Evolutionary conservation across 352 stramenopile species (phyloP), one percentile per base, ranked within the genome.

Genomic region (Stephanocyclus meneghinianus): DNA sequence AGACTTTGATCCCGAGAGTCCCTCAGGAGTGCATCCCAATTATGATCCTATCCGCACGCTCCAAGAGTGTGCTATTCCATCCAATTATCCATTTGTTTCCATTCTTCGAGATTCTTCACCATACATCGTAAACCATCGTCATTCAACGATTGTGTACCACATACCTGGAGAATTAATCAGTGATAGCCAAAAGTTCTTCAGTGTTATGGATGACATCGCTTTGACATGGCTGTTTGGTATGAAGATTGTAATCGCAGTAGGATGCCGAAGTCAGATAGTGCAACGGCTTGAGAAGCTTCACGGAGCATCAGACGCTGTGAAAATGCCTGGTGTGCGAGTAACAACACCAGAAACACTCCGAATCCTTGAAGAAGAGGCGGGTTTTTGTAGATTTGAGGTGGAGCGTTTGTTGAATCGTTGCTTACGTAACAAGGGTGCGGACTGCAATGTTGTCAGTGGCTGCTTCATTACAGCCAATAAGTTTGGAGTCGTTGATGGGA

Each of bases 51-150:
- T 59, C 30, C 50, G 26, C n/a, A 59, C 50, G 18, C 18, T 32
- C 10, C 59, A 48, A 15, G 18, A 57, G 45, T 77, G 80, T 18
- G 26, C 64, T 3, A 45, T 83, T 37, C 67, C 80, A 44, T 66
- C 60, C 13, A 61, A 81, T 18, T 90, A 85, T 80, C 83, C 84
- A 15, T 90, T 91, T 66, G 86, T 88, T 2, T 71, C 63, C 21
- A 70, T 97, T 87, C 96, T 98, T 72, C 94, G 95, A 42, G 91
- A 94, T 76, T 97, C 96, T 78, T 97, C 95, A 57, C 95, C 95
- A 18, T 98, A 98, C 83, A 98, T 98, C 78, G 97, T 97, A 63
- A 95, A 98, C 74, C 96, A 98, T 81, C 93, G 95, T 15, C 94
- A 95, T 65, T 92, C 92, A 8, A 97, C 91, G 6, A 97, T 98